Evolutionary conservation across 2,329 filamentous ascomycete genomes (phyloP), one percentile per base, ranked within the genome.

Genomic region (Aspergillus eucalypticola): DNA sequence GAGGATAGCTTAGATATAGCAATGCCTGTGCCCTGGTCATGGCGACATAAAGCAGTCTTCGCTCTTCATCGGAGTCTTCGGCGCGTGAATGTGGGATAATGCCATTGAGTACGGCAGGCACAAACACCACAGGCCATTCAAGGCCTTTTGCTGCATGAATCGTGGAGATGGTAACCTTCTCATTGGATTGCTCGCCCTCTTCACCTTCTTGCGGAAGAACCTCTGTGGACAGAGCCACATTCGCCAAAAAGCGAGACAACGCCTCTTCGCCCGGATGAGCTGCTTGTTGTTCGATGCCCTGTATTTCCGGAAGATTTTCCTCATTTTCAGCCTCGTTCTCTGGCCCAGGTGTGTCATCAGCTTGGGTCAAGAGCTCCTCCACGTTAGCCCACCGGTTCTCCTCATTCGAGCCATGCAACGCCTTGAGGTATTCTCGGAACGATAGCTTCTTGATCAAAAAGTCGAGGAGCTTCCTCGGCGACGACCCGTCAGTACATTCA

Each of bases 81-180:
- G 92, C 86, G 66, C 93, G 85, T 2, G 88, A 89, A 73, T 98
- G 94, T 4, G 94, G 94, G 60, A 98, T 96, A 2, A 90, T 94
- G 0, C 94, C 95, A 50, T 92, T 87, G 71, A 96, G 96, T 25
- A 92, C 89, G 1, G 90, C 91, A 5, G 95, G 93, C 15, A 98
- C 88, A 73, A 98, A 98, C 1, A 98, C 92, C 1, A 96, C 84
- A 0, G 94, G 94, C 95, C 95, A 99, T 74, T 99, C 94, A 1
- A 99, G 82, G 3, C 94, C 94, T 75, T 99, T 99, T 2, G 94
- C 92, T 0, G 93, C 92, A 73, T 99, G 94, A 10, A 99, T 97
- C 0, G 94, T 99, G 5, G 92, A 97, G 23, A 99, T 91, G 0
- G 93, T 97, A 19, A 98, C 86, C 67, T 90, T 82, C 2, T 79